Conservation (phyloP, 257 asterid species). For the Fraxinus cuspidata region DNA sequence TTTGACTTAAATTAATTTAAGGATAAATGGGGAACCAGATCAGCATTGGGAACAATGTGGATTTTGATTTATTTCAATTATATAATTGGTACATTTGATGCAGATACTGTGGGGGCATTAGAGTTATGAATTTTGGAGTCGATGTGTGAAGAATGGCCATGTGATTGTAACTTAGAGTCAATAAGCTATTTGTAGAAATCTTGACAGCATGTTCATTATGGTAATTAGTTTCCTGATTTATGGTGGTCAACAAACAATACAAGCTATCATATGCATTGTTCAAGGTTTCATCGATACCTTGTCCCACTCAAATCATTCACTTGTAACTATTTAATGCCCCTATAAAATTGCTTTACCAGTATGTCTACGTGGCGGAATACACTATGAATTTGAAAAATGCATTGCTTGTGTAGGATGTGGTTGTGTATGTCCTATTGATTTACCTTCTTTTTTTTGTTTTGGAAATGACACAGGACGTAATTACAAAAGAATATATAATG, state of each 20-base stretch:
- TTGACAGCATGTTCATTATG: not conserved
- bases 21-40: too few species aligned
- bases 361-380: not conserved
- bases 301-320: conserved; percentile 13
- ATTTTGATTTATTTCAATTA: too few species aligned
- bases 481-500: too few species aligned
- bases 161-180: too few species aligned
- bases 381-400: not conserved
- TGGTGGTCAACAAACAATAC: not conserved
- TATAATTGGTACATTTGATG: too few species aligned
- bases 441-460: too few species aligned
- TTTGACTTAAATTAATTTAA: too few species aligned
- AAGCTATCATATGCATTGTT: not conserved
- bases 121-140: too few species aligned
- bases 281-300: conserved; percentile 5
- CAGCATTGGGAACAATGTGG: too few species aligned
- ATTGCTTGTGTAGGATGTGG: not conserved
- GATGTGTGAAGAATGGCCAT: too few species aligned
- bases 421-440: not conserved
- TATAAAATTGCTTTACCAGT: conserved; percentile 2
- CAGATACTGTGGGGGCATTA: too few species aligned
- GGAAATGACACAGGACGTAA: not conserved
- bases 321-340: conserved; percentile 1
- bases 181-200: not conserved
- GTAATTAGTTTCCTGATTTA: not conserved